Percentiles rank a stretch among this genome's conserved stretches.
phyloP scores from a whole-genome alignment of 164 flowering plant genomes.

The Umbilicus rupestris region DNA sequence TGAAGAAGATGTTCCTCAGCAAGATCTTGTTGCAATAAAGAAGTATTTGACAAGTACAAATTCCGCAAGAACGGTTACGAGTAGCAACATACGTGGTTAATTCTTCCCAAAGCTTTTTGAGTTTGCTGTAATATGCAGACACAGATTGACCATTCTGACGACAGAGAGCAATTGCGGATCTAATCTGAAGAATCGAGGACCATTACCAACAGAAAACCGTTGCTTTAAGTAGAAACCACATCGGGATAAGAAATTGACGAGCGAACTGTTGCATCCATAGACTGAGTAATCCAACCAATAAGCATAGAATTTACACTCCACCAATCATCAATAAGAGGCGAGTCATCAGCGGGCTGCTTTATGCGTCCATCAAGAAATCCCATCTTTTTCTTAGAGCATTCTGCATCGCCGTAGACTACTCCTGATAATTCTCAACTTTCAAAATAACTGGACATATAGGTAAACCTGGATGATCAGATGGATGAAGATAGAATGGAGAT shows the following conservation, averaged over 20 bases:
- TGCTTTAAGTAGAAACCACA: background rate
- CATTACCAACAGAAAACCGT: background rate
- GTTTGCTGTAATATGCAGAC: background rate
- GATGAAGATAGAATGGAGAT: conserved; percentile 1
- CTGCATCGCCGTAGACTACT: background rate
- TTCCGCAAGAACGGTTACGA: background rate
- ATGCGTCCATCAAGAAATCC: background rate
- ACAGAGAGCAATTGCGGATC: background rate
- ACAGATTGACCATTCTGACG: background rate
- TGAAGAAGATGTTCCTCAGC: background rate
- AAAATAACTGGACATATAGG: background rate
- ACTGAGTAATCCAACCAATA: background rate
- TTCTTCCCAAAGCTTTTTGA: background rate
- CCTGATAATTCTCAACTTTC: background rate
- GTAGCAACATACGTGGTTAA: background rate
- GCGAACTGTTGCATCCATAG: background rate
- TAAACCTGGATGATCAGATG: conserved; percentile 2
- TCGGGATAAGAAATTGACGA: background rate
- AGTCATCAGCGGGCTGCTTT: background rate
- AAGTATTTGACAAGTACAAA: background rate
- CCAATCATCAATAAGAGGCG: background rate
- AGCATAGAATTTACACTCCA: background rate
- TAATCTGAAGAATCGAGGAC: background rate
- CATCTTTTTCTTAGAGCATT: background rate
- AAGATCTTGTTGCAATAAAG: background rate